Conservation (phyloP, 192 early-diverging fungal species). For the Umbelopsis sp. region DNA sequence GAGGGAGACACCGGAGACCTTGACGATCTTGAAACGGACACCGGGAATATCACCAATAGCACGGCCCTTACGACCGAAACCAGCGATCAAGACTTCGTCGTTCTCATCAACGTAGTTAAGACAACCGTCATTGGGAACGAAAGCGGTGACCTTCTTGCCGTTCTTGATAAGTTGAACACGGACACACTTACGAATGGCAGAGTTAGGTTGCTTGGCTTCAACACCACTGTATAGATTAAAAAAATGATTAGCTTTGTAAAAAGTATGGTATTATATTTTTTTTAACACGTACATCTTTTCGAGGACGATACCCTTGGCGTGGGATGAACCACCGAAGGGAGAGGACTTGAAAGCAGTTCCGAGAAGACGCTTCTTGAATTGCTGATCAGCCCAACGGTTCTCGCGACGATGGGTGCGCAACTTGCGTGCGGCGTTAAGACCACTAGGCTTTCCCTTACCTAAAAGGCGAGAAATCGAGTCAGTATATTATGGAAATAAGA, state of each 20-base stretch:
- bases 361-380: conserved; percentile 98
- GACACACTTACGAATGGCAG: conserved; percentile 99
- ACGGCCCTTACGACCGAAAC: conserved; percentile 99
- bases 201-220: conserved; percentile 99
- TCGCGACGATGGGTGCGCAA: conserved; percentile 97
- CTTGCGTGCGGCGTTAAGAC: conserved; percentile 98
- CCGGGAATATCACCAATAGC: conserved; percentile 99
- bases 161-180: conserved; percentile 99
- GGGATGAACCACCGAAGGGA: conserved; percentile 99
- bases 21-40: conserved; percentile 99
- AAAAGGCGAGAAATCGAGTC: conserved; percentile 5
- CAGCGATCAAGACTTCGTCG: conserved; percentile 99
- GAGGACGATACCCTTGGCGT: conserved; percentile 99
- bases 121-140: conserved; percentile 99
- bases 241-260: neutral
- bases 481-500: neutral
- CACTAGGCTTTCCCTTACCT: conserved; percentile 93
- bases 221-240: conserved; percentile 76
- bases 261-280: neutral
- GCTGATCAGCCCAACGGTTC: conserved; percentile 98
- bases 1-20: conserved; percentile 99
- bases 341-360: conserved; percentile 98
- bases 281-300: conserved; percentile 95
- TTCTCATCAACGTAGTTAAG: conserved; percentile 99
- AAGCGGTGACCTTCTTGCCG: conserved; percentile 99